Conservation (phyloP, 2,329 filamentous ascomycete species). For the Thermochaetoides dissita region DNA sequence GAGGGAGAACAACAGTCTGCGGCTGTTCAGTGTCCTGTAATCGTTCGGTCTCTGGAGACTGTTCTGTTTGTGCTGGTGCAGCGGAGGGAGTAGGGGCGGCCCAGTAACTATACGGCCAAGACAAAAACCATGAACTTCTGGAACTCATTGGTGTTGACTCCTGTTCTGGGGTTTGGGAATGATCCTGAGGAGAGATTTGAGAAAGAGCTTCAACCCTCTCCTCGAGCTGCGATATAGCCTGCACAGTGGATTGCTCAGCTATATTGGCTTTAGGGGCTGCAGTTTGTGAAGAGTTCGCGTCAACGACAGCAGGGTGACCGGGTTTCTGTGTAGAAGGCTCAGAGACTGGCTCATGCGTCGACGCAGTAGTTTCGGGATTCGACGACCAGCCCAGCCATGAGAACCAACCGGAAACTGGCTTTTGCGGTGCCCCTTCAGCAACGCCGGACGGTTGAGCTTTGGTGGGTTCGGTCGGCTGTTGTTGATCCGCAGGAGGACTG, state of each 20-base stretch:
- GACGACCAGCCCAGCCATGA: slow-evolving; percentile 33
- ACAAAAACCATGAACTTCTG: slow-evolving; percentile 23
- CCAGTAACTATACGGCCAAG: slow-evolving; percentile 18
- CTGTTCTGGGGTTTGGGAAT: slow-evolving; percentile 3
- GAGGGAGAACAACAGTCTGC: slow-evolving; percentile 7
- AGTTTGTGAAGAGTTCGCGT: background rate
- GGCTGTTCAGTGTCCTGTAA: background rate
- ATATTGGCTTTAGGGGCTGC: slow-evolving; percentile 11
- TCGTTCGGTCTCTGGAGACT: background rate
- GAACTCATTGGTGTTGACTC: slow-evolving; percentile 4
- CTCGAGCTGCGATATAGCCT: slow-evolving; percentile 7
- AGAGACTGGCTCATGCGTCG: background rate
- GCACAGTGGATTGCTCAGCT: slow-evolving; percentile 10
- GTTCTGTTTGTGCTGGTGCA: background rate
- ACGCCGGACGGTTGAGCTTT: background rate
- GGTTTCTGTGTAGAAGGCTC: slow-evolving; percentile 13
- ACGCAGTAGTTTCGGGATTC: background rate
- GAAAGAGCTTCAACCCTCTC: no score
- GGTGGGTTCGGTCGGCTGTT: background rate
- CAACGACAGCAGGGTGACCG: background rate
- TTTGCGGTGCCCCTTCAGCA: slow-evolving; percentile 1
- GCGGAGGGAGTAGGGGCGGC: slow-evolving; percentile 4
- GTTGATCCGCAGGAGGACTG: background rate
- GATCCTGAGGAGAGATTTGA: no score
- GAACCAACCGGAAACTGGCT: slow-evolving; percentile 36